These are phyloP conservation scores for Strobilomyces echinocephalus DNA, from an alignment of 768 basidiomycete species.

Conservation along the genomic window DNA sequence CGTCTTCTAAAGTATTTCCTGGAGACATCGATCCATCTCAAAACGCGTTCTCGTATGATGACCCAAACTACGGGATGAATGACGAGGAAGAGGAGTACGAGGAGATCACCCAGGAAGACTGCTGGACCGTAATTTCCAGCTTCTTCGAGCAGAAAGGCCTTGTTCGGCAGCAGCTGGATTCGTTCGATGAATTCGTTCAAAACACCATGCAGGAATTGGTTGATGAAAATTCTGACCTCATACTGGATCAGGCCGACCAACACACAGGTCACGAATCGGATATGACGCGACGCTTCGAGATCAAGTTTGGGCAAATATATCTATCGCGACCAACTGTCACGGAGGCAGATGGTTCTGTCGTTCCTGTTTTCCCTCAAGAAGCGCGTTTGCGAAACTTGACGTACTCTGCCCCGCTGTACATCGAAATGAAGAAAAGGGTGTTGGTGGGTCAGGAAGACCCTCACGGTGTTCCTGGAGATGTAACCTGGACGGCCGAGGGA, in stretches of 20 bases:
- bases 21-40: conserved; percentile 47
- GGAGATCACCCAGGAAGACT: conserved; percentile 88
- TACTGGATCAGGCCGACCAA: conserved; percentile 94
- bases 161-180: conserved; percentile 95
- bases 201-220: conserved; percentile 99
- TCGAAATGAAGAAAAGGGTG: conserved; percentile 90
- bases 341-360: conserved; percentile 91
- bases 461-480: conserved; percentile 74
- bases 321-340: conserved; percentile 92
- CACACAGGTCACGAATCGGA: conserved; percentile 83
- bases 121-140: conserved; percentile 92
- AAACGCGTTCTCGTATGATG: conserved; percentile 51
- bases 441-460: conserved; percentile 77
- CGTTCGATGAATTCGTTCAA: conserved; percentile 98
- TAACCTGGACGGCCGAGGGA: conserved; percentile 72
- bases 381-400: conserved; percentile 92
- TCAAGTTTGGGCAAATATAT: conserved; percentile 97
- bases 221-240: conserved; percentile 93
- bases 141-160: conserved; percentile 98
- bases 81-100: conserved; percentile 56
- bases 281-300: conserved; percentile 90
- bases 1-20: conserved; percentile 33
- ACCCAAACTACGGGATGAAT: conserved; percentile 52
- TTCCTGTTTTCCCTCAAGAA: conserved; percentile 95
- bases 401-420: conserved; percentile 91